These are phyloP conservation scores for Hydrangea macrophylla DNA, from an alignment of 148 eudicot genomes.

Conservation along the genomic window DNA sequence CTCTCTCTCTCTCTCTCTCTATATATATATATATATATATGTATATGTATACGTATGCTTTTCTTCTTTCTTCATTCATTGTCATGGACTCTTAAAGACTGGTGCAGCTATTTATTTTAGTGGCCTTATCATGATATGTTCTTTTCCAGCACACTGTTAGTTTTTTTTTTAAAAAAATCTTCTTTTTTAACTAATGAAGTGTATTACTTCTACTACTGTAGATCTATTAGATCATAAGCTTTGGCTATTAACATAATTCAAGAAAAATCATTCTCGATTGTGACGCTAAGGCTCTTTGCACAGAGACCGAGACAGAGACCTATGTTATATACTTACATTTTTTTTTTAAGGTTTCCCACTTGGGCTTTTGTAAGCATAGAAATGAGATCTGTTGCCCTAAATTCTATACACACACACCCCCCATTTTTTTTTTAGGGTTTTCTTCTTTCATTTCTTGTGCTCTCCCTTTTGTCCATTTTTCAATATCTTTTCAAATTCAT, in stretches of 20 bases:
- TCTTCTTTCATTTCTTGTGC: background rate
- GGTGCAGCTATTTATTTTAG: too few species aligned
- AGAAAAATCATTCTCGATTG: slow-evolving; percentile 16
- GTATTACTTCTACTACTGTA: too few species aligned
- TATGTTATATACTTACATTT: background rate
- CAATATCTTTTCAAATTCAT: background rate
- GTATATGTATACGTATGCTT: too few species aligned
- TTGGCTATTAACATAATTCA: background rate
- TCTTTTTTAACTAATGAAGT: background rate
- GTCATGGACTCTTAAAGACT: background rate
- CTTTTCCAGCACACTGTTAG: background rate
- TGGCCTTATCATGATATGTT: background rate
- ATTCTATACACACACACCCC: background rate
- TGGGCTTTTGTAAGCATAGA: background rate
- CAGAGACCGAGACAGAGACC: background rate
- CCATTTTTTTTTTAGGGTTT: too few species aligned
- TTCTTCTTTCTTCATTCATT: background rate
- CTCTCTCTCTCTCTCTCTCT: background rate
- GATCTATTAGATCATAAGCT: background rate
- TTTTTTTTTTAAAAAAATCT: background rate
- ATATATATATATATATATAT: background rate
- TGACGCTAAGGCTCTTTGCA: background rate
- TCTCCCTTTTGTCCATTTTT: background rate
- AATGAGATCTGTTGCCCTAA: background rate
- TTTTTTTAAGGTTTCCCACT: background rate